These are phyloP conservation scores for Gentiana dahurica DNA, from an alignment of 257 asterid species.

Conservation along the genomic window DNA sequence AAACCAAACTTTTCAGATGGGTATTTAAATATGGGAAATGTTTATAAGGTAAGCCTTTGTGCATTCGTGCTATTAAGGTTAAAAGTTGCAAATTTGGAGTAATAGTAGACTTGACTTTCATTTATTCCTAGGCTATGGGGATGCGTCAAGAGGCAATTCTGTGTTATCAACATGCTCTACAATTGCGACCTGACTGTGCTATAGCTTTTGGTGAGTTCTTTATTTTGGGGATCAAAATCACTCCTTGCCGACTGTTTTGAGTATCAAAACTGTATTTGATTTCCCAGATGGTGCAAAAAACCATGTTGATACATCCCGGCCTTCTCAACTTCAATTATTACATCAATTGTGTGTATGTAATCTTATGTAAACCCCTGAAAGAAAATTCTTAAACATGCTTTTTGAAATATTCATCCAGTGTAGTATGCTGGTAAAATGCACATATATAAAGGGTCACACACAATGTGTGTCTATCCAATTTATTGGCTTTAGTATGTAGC, in stretches of 20 bases:
- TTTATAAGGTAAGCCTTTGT: constrained; percentile 76
- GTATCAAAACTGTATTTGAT: no score
- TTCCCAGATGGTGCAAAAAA: no score
- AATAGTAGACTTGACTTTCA: constrained; percentile 41
- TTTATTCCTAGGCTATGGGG: constrained; percentile 79
- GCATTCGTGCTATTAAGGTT: constrained; percentile 33
- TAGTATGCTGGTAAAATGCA: no score
- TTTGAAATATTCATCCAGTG: no score
- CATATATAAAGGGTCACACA: no score
- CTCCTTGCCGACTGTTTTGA: no score
- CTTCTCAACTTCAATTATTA: no score
- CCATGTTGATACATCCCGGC: no score
- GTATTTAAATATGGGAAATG: constrained; percentile 88
- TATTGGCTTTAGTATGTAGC: not conserved
- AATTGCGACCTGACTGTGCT: constrained; percentile 83
- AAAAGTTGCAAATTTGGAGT: constrained; percentile 44
- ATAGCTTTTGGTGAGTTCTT: constrained; percentile 82
- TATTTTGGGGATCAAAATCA: not conserved
- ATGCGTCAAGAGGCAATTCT: constrained; percentile 88
- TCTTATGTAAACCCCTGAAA: no score
- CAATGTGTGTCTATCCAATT: no score
- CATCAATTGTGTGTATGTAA: no score
- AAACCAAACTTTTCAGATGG: constrained; percentile 94
- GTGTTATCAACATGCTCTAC: constrained; percentile 89
- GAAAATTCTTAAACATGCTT: no score